Percentiles rank a stretch among this genome's conserved stretches.
phyloP scores from a whole-genome alignment of 768 basidiomycete genomes.

The Boletus tylopilopsis region DNA sequence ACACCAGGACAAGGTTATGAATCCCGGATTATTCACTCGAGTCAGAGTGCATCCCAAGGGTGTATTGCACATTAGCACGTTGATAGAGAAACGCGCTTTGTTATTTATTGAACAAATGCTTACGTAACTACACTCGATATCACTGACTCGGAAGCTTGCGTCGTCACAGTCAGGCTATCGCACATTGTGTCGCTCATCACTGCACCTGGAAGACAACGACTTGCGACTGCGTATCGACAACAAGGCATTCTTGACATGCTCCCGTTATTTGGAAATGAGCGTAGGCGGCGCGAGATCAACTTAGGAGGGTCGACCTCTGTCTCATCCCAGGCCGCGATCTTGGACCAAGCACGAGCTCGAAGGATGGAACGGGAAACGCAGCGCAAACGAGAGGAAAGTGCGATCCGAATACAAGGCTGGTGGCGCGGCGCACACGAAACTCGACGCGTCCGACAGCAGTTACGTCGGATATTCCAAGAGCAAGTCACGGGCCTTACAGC shows the following conservation, averaged over 20 bases:
- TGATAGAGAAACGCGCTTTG: too few relatives aligned
- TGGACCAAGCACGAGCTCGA: constrained; percentile 59
- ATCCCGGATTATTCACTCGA: too few relatives aligned
- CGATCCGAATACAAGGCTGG: constrained; percentile 62
- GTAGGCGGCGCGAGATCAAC: constrained; percentile 62
- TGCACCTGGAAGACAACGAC: not conserved
- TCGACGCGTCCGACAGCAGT: constrained; percentile 37
- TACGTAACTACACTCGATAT: too few relatives aligned
- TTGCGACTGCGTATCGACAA: not conserved
- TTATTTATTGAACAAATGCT: too few relatives aligned
- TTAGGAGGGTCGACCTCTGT: constrained; percentile 61
- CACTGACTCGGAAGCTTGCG: too few relatives aligned
- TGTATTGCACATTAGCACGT: too few relatives aligned
- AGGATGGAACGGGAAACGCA: constrained; percentile 54
- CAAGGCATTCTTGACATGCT: constrained; percentile 25
- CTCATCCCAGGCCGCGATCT: constrained; percentile 51
- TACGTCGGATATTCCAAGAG: constrained; percentile 48
- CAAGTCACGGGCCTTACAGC: constrained; percentile 54
- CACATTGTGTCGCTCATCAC: not conserved
- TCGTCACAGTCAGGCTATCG: too few relatives aligned
- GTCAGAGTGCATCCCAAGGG: too few relatives aligned
- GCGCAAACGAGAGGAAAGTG: constrained; percentile 55
- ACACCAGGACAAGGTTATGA: too few relatives aligned
- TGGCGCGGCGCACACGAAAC: constrained; percentile 55
- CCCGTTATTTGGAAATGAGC: constrained; percentile 49